A percentile compares a stretch with the other conserved stretches of the same genome.
These are phyloP conservation scores for Cryptosporidium viatorum DNA, from an alignment of 169 alveolate species.

Conservation along the genomic window DNA sequence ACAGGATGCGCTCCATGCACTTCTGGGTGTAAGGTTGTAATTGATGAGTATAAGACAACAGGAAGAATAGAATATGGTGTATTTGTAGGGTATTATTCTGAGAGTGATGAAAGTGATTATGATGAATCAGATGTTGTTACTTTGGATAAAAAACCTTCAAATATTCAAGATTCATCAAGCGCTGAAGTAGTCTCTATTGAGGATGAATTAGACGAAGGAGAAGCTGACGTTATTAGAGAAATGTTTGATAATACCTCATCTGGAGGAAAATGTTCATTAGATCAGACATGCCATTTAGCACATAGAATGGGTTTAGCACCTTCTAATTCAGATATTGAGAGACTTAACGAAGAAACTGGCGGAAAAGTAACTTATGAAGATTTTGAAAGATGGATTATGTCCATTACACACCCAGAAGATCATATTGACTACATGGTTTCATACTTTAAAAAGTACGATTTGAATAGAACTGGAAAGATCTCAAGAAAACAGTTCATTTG, in stretches of 20 bases:
- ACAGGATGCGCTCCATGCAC: constrained; percentile 61
- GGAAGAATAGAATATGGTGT: constrained; percentile 73
- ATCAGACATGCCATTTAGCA: constrained; percentile 45
- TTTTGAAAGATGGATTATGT: constrained; percentile 59
- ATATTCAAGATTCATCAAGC: background rate
- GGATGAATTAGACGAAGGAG: constrained; percentile 53
- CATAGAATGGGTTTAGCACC: constrained; percentile 74
- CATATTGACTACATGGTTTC: constrained; percentile 71
- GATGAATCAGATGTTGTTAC: background rate
- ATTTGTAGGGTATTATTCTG: constrained; percentile 68
- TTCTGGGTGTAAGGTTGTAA: constrained; percentile 46
- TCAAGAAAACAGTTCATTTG: constrained; percentile 66
- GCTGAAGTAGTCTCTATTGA: constrained; percentile 9
- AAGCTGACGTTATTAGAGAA: constrained; percentile 38
- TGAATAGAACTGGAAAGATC: constrained; percentile 35
- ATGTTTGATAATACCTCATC: constrained; percentile 61
- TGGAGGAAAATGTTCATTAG: constrained; percentile 33
- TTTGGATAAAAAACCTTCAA: background rate
- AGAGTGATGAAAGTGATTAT: constrained; percentile 53
- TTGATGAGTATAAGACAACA: constrained; percentile 18
- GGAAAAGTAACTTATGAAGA: constrained; percentile 40
- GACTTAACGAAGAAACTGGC: constrained; percentile 20
- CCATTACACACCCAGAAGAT: constrained; percentile 72
- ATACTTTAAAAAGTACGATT: constrained; percentile 50
- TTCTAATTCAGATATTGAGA: constrained; percentile 40